Conservation (phyloP, 768 basidiomycete genomes). For the Suillus cothurnatus region DNA sequence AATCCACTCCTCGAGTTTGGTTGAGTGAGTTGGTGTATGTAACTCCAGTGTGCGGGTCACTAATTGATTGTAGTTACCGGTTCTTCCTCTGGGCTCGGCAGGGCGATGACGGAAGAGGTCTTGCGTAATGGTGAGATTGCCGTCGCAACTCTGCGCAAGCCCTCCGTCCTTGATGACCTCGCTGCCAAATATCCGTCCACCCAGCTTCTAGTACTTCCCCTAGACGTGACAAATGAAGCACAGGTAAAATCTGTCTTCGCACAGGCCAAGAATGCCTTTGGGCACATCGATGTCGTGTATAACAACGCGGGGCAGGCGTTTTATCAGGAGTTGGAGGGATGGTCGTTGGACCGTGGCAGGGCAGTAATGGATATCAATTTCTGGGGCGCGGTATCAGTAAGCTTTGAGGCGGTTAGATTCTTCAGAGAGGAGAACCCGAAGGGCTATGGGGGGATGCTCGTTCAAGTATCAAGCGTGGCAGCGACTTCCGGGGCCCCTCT, state of each 20-base stretch:
- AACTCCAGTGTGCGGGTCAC: not conserved
- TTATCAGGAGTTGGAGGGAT: not conserved
- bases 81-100: slow-evolving; percentile 43
- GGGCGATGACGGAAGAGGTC: slow-evolving; percentile 29
- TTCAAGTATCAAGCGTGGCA: not conserved
- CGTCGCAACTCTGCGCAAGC: slow-evolving; percentile 45
- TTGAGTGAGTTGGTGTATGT: not conserved
- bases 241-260: slow-evolving; percentile 29
- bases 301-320: slow-evolving; percentile 37
- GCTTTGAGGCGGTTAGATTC: slow-evolving; percentile 32
- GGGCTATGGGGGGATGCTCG: not conserved
- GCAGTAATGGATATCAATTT: slow-evolving; percentile 39
- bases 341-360: not conserved
- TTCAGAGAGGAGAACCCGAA: slow-evolving; percentile 25
- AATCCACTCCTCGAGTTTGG: not conserved
- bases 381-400: slow-evolving; percentile 46
- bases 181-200: not conserved
- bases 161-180: slow-evolving; percentile 27
- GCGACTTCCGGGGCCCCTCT: not conserved
- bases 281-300: slow-evolving; percentile 32
- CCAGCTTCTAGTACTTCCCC: slow-evolving; percentile 27
- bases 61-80: slow-evolving; percentile 37
- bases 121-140: slow-evolving; percentile 39
- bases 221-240: slow-evolving; percentile 28
- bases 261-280: slow-evolving; percentile 24